A percentile compares a stretch with the other conserved stretches of the same genome.
These are phyloP conservation scores for Aspergillus unguis DNA, from an alignment of 2,329 filamentous ascomycete genomes.

Conservation along the genomic window DNA sequence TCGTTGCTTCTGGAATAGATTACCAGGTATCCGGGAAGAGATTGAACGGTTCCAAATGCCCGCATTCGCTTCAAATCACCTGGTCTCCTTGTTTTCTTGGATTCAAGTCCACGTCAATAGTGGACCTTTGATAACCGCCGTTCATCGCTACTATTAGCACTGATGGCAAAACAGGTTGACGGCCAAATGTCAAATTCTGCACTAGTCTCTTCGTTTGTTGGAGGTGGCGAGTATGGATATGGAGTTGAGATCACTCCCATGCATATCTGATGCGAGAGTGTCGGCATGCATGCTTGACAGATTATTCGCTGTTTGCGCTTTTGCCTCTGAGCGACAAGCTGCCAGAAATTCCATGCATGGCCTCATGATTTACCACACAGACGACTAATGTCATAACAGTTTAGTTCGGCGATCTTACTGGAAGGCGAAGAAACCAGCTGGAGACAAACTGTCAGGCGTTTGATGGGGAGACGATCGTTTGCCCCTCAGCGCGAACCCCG, in stretches of 20 bases:
- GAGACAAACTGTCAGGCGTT: neutral
- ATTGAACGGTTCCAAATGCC: slow-evolving; percentile 4
- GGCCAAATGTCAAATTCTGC: neutral
- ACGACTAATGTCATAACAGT: slow-evolving; percentile 13
- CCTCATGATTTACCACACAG: slow-evolving; percentile 21
- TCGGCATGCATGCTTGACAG: slow-evolving; percentile 10
- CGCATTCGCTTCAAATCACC: slow-evolving; percentile 5
- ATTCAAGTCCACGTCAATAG: neutral
- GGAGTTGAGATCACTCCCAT: neutral
- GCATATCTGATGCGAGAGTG: neutral
- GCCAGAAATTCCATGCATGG: slow-evolving; percentile 7
- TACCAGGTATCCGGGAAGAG: slow-evolving; percentile 2
- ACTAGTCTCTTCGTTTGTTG: neutral
- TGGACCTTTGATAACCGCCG: neutral
- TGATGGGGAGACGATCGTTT: neutral
- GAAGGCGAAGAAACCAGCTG: neutral
- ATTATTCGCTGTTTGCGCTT: slow-evolving; percentile 11
- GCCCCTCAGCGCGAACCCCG: slow-evolving; percentile 2
- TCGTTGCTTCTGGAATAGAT: slow-evolving; percentile 1
- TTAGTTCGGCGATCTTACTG: slow-evolving; percentile 6
- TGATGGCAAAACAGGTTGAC: too few species aligned
- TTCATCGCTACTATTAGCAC: too few species aligned
- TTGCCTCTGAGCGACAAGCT: slow-evolving; percentile 10
- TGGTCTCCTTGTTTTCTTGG: neutral
- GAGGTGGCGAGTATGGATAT: neutral